These are phyloP conservation scores for Pseudopyrenochaeta lycopersici DNA, from an alignment of 2,329 filamentous ascomycete species.

Conservation along the genomic window DNA sequence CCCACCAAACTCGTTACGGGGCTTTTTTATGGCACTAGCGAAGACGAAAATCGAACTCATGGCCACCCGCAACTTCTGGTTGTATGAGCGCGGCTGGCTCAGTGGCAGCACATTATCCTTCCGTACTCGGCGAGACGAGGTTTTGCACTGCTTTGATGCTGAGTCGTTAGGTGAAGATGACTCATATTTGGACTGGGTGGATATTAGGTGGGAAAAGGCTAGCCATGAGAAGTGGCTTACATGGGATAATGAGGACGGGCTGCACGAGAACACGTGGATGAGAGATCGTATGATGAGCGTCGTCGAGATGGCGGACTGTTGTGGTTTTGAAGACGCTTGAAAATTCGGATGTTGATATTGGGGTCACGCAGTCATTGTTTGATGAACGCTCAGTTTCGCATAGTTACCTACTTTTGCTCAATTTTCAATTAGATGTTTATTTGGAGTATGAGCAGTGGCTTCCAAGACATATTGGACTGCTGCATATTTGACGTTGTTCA, in stretches of 20 bases:
- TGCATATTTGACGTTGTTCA: no score
- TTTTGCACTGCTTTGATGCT: not conserved
- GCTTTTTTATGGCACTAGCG: conserved; percentile 6
- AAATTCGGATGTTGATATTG: not conserved
- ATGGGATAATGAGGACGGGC: not conserved
- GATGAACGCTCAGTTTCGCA: no score
- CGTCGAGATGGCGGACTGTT: not conserved
- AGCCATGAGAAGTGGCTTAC: not conserved
- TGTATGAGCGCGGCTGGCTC: not conserved
- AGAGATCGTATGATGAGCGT: not conserved
- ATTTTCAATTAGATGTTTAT: not conserved
- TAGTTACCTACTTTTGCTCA: no score
- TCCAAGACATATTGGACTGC: no score
- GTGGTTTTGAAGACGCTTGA: not conserved
- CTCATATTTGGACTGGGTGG: conserved; percentile 4
- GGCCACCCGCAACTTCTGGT: not conserved
- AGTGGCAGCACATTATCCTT: not conserved
- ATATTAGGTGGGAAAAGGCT: not conserved
- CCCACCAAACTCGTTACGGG: conserved; percentile 8
- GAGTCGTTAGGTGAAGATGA: not conserved
- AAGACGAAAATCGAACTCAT: conserved; percentile 4
- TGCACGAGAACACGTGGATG: not conserved
- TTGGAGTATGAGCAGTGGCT: no score
- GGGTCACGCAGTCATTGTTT: not conserved
- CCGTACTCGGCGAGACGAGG: not conserved